These are phyloP conservation scores for Alternaria sp. DNA, from an alignment of 2,329 filamentous ascomycete genomes.

Conservation along the genomic window DNA sequence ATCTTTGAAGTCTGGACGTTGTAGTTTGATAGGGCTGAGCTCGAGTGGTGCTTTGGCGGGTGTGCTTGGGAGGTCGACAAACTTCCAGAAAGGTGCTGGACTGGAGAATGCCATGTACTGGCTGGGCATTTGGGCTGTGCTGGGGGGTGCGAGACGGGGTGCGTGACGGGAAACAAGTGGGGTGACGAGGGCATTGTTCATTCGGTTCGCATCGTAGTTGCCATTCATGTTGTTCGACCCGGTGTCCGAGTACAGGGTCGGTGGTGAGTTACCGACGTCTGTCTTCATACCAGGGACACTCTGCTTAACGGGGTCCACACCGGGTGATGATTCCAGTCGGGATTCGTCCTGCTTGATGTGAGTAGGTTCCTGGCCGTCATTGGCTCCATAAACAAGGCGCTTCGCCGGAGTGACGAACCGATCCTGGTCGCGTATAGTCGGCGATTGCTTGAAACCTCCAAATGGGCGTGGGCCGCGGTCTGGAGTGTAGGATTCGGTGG, in stretches of 20 bases:
- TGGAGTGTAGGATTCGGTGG: constrained; percentile 61
- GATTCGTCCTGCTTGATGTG: constrained; percentile 33
- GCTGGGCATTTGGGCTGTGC: constrained; percentile 79
- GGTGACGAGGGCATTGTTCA: constrained; percentile 58
- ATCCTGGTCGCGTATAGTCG: constrained; percentile 34
- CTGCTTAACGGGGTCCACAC: constrained; percentile 40
- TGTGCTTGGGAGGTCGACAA: constrained; percentile 76
- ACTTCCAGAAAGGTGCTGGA: constrained; percentile 88
- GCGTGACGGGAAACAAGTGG: constrained; percentile 76
- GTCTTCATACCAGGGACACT: constrained; percentile 40
- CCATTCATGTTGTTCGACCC: constrained; percentile 39
- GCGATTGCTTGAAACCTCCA: constrained; percentile 40
- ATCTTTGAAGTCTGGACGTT: constrained; percentile 39
- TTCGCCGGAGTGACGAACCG: constrained; percentile 45
- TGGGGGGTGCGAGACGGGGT: constrained; percentile 77
- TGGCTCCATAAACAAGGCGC: constrained; percentile 36
- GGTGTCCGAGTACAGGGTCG: constrained; percentile 45
- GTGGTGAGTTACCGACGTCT: constrained; percentile 45
- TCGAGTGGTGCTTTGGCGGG: constrained; percentile 59
- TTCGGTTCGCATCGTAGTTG: constrained; percentile 32
- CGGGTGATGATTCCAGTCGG: constrained; percentile 39
- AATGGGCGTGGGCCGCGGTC: constrained; percentile 57
- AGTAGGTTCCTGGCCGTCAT: constrained; percentile 27
- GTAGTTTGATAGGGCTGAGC: constrained; percentile 45
- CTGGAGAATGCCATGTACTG: constrained; percentile 87